Base-by-base conservation (phyloP, 2,329 filamentous ascomycete species). In the Apiospora sp. region DNA sequence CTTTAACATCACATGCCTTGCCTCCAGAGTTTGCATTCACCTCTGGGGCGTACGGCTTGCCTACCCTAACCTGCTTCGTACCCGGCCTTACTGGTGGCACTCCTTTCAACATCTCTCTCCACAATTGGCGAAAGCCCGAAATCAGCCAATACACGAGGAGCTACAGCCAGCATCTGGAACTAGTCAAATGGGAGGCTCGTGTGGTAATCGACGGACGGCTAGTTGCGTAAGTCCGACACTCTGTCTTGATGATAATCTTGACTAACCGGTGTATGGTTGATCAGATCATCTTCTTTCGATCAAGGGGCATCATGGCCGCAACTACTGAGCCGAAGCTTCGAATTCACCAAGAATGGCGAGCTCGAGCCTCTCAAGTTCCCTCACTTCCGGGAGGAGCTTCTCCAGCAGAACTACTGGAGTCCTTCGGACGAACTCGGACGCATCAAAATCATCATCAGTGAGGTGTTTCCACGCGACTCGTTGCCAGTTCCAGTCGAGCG, bases 361-460 rank as follows among this genome's bases (percentile, higher is more conserved):
- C 86, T 86, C 14, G 87, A 91, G 70, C 81, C 82, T n/a, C 87
- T 97, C 61, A 87, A 84, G 46, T 97, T 97, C 75, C 94, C 94
- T 0, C 77, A 83, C 0, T 97, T 96, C 77, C 90, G 92, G 72
- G 86, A 87, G 70, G 90, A 93, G 76, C 85, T 94, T 34, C 85
- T 95, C 22, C 87, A 89, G 58, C 92, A 94, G 77, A 89, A 85
- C 72, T 88, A 91, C 74, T 96, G 94, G 93, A 91, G 90, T 76
- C 87, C 93, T 0, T 88, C 88, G 7, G 93, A 96, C 73, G 86
- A 92, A 43, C 81, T 92, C 27, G 94, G 94, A 8, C 90, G 94
- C 10, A 92, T 97, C 83, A 94, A 92, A 79, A 82, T 97, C 37
- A 81, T 95, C 71, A 88, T 97, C 72, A 91, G 92, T 68, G 94